phyloP scores from a whole-genome alignment of 164 flowering plant species.

The Amborella trichopoda region DNA sequence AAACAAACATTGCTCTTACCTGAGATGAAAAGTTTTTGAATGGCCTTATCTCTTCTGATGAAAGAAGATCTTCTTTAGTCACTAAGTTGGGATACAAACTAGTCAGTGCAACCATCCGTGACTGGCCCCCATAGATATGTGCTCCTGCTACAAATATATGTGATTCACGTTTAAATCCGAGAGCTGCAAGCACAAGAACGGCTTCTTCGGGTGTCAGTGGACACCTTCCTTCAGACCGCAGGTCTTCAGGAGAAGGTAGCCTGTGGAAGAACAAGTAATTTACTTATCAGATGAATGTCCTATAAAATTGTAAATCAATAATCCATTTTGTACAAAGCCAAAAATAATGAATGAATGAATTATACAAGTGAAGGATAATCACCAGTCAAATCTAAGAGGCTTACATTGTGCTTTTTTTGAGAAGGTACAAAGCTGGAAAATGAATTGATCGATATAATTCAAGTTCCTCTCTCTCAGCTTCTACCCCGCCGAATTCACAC shows the following conservation, averaged over 20 bases:
- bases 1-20: too few species aligned
- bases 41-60: conserved; percentile 72
- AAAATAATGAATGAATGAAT: too few species aligned
- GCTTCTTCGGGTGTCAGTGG: conserved; percentile 98
- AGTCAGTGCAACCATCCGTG: conserved; percentile 64
- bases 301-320: too few species aligned
- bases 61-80: conserved; percentile 83
- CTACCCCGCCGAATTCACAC: conserved; percentile 96
- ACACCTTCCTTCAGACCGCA: conserved; percentile 82
- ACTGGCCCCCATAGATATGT: conserved; percentile 83
- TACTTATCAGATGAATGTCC: too few species aligned
- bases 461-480: conserved; percentile 66
- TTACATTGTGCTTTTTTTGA: conserved; percentile 50
- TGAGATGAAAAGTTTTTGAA: conserved; percentile 84
- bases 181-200: conserved; percentile 86
- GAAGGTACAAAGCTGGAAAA: conserved; percentile 68
- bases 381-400: too few species aligned
- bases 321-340: not conserved
- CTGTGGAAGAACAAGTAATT: conserved; percentile 47
- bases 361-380: too few species aligned
- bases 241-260: conserved; percentile 64
- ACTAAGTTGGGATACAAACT: conserved; percentile 84
- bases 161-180: conserved; percentile 83
- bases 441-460: conserved; percentile 81
- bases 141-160: conserved; percentile 83